These are phyloP conservation scores for Syzygium malaccense DNA, from an alignment of 441 rosid genomes.

Conservation along the genomic window DNA sequence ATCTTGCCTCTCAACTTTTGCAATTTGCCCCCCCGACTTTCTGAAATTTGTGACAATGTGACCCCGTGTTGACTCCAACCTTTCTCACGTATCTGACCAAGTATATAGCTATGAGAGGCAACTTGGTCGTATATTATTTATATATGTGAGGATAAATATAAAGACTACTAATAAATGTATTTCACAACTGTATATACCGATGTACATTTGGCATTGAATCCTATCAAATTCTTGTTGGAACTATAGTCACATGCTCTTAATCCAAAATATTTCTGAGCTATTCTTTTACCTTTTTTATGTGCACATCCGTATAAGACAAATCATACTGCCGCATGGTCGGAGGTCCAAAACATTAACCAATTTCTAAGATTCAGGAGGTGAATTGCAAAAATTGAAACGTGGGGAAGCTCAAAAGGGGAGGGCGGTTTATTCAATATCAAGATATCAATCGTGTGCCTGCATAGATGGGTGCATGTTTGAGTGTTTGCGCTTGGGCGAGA, in stretches of 20 bases:
- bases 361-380: background rate
- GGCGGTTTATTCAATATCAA: background rate
- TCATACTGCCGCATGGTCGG: background rate
- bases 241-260: background rate
- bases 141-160: background rate
- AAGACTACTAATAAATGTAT: background rate
- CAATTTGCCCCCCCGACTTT: background rate
- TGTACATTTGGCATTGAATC: background rate
- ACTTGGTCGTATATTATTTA: background rate
- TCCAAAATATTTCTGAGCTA: background rate
- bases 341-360: background rate
- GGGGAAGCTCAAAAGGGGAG: background rate
- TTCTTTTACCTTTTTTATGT: background rate
- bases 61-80: background rate
- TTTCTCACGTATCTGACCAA: background rate
- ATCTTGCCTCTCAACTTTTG: background rate
- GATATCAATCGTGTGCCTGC: background rate
- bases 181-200: background rate
- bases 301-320: background rate
- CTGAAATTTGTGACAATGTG: background rate
- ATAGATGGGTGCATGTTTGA: background rate
- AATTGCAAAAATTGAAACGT: background rate
- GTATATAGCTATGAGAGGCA: background rate
- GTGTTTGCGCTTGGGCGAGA: too few relatives aligned
- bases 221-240: background rate